Evolutionary conservation across 768 basidiomycete species (phyloP), one percentile per base, ranked within the genome.

Genomic region (Tylopilus sp.): DNA sequence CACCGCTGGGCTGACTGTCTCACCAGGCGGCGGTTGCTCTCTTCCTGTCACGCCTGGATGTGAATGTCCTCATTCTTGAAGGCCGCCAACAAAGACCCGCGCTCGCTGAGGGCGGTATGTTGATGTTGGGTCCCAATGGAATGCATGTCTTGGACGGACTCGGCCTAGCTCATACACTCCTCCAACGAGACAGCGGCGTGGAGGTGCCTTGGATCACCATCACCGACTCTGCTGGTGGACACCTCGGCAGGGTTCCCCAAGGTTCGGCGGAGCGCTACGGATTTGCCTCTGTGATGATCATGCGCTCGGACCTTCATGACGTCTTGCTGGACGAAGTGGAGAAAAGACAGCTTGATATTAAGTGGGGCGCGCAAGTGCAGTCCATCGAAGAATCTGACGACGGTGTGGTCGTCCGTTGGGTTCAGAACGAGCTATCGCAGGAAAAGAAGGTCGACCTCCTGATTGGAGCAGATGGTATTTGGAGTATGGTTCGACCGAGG

Each of bases 391-490:
- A 68, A 46, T 53, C 12, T 10, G 39, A 57, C 6, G 61, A 63
- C 11, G 61, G 63, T 22, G 58, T 67, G 6, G 44, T 63, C 39
- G 67, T 69, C 20, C 53, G 51, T 51, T 68, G 66, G 66, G 15
- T 25, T 12, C 57, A 67, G 53, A 42, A 50, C 7, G 65, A 57
- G 35, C 23, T 42, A 17, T 8, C 13, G 12, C 49, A 65, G 36
- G 53, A 65, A 47, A 63, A 51, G 53, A 63, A 59, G 53, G 66
- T 50, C n/a, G 68, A 69, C 48, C 63, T 68, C 15, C 45, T 68
- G 38, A 52, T 67, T 18, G 67, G 66, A 33, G 67, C 66, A 30
- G 67, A 69, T 23, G 63, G 65, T 4, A 65, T 69, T 17, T 69
- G 67, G 68, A 66, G 67, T 25, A 54, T 43, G 9, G 66, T 62